Conservation (phyloP, 345 rosid genomes). For the Boechera stricta region DNA sequence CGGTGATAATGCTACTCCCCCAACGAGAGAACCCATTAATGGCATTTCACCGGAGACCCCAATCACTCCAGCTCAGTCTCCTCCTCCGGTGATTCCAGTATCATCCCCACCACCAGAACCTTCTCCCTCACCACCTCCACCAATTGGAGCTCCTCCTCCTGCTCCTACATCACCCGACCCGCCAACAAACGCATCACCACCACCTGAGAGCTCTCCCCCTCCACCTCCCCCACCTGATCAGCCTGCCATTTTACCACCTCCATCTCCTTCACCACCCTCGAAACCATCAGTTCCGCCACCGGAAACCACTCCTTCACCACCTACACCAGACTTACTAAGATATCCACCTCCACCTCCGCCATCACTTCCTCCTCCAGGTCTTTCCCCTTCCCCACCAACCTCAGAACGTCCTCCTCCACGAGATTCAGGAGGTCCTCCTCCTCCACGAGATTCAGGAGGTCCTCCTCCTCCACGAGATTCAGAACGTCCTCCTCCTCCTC, state of each 20-base stretch:
- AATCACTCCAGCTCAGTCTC: constrained; percentile 40
- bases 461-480: neutral
- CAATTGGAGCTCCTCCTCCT: constrained; percentile 44
- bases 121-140: constrained; percentile 43
- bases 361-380: constrained; percentile 42
- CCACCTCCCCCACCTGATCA: constrained; percentile 41
- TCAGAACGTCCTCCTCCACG: constrained; percentile 27
- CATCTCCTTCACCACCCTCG: neutral
- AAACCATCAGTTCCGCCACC: constrained; percentile 13
- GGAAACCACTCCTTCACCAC: constrained; percentile 21
- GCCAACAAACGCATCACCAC: constrained; percentile 35
- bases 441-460: constrained; percentile 28
- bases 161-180: constrained; percentile 28
- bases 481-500: constrained; percentile 33
- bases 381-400: constrained; percentile 43
- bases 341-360: constrained; percentile 38
- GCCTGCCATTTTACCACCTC: constrained; percentile 23
- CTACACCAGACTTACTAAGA: constrained; percentile 30
- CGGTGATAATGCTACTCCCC: constrained; percentile 30
- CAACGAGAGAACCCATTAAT: constrained; percentile 40
- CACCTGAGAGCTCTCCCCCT: constrained; percentile 38
- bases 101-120: constrained; percentile 42
- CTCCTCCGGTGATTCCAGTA: constrained; percentile 42
- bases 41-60: constrained; percentile 28
- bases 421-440: constrained; percentile 16